phyloP scores from a whole-genome alignment of 805 yeast genomes.

The Cyberlindnera euphorbiae region DNA sequence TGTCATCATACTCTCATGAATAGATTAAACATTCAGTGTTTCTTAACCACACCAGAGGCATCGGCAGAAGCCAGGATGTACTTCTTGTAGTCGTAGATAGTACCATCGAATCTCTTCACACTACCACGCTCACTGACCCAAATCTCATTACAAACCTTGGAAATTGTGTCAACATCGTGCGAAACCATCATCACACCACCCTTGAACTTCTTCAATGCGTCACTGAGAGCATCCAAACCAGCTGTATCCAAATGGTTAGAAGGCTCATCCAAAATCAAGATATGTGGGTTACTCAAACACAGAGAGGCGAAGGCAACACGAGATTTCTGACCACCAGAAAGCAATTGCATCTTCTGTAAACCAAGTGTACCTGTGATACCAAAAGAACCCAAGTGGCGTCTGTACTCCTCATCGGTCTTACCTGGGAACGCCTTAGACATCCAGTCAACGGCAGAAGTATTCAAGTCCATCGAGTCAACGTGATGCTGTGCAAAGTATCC shows the following conservation, averaged over 20 bases:
- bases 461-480: conserved; percentile 93
- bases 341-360: conserved; percentile 78
- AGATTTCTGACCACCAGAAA: conserved; percentile 98
- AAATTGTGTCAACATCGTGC: conserved; percentile 91
- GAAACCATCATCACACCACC: conserved; percentile 98
- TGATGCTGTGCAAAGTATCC: conserved; percentile 99
- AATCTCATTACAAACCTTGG: conserved; percentile 84
- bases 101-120: conserved; percentile 74
- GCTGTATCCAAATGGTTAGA: conserved; percentile 97
- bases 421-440: conserved; percentile 88
- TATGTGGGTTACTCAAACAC: conserved; percentile 86
- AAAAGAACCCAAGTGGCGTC: conserved; percentile 94
- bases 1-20: too few relatives aligned
- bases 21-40: conserved; percentile 43
- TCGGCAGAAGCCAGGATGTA: conserved; percentile 77
- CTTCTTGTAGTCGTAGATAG: conserved; percentile 83
- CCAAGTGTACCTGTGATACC: conserved; percentile 96
- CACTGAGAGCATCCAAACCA: conserved; percentile 93
- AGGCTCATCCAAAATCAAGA: conserved; percentile 93
- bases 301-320: conserved; percentile 97
- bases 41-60: conserved; percentile 84
- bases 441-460: conserved; percentile 87
- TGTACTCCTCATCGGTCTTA: conserved; percentile 90
- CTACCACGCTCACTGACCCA: conserved; percentile 91
- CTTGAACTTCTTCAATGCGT: conserved; percentile 79